phyloP scores from a whole-genome alignment of 2,329 filamentous ascomycete genomes.

The Zymoseptoria passerinii region DNA sequence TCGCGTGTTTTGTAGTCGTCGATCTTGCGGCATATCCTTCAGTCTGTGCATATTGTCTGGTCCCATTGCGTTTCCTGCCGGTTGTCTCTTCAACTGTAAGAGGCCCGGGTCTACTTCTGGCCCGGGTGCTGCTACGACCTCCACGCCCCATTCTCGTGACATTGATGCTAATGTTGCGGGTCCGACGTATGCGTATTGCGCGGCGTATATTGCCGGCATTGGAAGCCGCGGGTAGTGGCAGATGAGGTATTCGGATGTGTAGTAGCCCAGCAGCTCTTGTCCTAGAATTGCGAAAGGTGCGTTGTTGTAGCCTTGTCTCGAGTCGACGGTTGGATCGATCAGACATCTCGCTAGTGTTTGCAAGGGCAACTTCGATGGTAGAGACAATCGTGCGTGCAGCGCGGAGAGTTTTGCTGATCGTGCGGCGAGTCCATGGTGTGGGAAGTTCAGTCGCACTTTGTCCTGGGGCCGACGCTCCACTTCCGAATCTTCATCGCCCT shows the following conservation, averaged over 20 bases:
- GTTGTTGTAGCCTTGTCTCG: slow-evolving; percentile 79
- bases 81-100: slow-evolving; percentile 62
- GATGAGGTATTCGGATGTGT: slow-evolving; percentile 79
- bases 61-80: slow-evolving; percentile 35
- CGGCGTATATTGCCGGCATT: slow-evolving; percentile 76
- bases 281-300: slow-evolving; percentile 72
- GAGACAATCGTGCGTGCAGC: slow-evolving; percentile 77
- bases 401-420: slow-evolving; percentile 83
- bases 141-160: slow-evolving; percentile 82
- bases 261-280: slow-evolving; percentile 74
- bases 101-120: slow-evolving; percentile 86
- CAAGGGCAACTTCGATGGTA: slow-evolving; percentile 73
- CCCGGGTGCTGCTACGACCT: slow-evolving; percentile 76
- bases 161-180: slow-evolving; percentile 64
- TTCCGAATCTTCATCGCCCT: slow-evolving; percentile 22
- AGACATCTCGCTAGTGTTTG: slow-evolving; percentile 80
- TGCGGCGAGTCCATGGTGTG: slow-evolving; percentile 39
- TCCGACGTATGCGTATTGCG: slow-evolving; percentile 77
- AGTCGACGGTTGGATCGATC: slow-evolving; percentile 76
- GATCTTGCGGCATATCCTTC: slow-evolving; percentile 26
- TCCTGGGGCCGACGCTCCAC: not conserved
- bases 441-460: slow-evolving; percentile 16
- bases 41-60: slow-evolving; percentile 20
- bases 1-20: slow-evolving; percentile 22
- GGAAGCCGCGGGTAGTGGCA: slow-evolving; percentile 87